Conservation (phyloP, 345 rosid species). For the Eucalyptus marginata region DNA sequence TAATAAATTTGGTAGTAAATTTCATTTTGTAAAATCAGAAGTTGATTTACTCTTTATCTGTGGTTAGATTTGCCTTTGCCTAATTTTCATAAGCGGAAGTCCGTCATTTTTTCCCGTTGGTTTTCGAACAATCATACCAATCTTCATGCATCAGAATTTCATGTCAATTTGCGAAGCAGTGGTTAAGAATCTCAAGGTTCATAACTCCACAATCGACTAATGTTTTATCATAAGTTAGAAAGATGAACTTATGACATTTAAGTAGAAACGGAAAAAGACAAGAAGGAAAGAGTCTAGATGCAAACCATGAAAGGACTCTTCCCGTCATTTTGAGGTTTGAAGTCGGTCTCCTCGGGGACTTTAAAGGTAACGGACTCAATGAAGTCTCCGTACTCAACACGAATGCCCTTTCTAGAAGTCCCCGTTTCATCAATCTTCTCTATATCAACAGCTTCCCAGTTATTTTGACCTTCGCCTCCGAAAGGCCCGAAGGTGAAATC, state of each 20-base stretch:
- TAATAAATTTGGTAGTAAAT: neutral
- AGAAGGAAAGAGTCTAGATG: neutral
- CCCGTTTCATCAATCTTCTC: too few relatives aligned
- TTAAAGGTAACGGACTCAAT: neutral
- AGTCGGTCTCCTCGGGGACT: fast-evolving
- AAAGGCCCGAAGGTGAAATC: neutral
- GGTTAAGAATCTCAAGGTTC: neutral
- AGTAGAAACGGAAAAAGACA: neutral
- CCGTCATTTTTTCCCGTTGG: too few relatives aligned
- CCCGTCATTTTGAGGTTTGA: neutral
- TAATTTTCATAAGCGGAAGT: neutral
- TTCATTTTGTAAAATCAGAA: neutral
- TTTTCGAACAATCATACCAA: too few relatives aligned
- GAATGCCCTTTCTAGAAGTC: too few relatives aligned
- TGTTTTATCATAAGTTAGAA: neutral
- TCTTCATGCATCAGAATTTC: neutral
- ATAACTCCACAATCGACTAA: too few relatives aligned
- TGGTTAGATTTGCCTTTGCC: neutral
- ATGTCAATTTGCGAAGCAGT: neutral
- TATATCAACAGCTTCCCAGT: fast-evolving
- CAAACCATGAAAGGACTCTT: neutral
- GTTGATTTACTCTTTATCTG: neutral
- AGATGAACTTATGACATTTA: neutral
- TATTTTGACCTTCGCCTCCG: neutral
- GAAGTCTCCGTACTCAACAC: too few relatives aligned